These are phyloP conservation scores for Diaporthe nobilis DNA, from an alignment of 2,329 filamentous ascomycete species.

Conservation along the genomic window DNA sequence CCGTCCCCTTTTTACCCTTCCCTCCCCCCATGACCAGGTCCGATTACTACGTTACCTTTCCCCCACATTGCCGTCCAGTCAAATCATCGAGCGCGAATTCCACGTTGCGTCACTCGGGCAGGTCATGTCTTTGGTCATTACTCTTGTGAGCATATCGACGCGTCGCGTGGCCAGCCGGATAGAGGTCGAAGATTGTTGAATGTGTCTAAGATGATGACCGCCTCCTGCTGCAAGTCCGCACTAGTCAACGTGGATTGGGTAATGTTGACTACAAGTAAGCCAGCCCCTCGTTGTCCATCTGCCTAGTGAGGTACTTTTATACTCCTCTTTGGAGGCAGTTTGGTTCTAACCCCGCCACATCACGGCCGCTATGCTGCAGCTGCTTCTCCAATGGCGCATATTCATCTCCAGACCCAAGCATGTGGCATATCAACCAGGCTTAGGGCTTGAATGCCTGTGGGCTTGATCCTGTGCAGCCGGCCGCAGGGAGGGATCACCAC, in stretches of 20 bases:
- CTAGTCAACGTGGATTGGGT: background rate
- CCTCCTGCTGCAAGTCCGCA: background rate
- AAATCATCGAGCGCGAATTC: background rate
- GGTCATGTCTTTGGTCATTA: conserved; percentile 16
- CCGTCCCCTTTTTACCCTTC: background rate
- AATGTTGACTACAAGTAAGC: background rate
- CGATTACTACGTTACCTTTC: conserved; percentile 26
- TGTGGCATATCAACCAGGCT: background rate
- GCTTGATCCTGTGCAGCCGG: background rate
- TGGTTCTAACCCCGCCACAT: background rate
- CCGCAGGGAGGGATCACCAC: background rate
- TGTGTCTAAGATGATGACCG: no score
- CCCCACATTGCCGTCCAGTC: conserved; percentile 10
- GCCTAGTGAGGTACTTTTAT: no score
- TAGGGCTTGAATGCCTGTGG: background rate
- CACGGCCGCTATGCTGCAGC: background rate
- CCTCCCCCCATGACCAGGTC: background rate
- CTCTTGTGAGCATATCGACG: background rate
- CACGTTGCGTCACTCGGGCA: conserved; percentile 21
- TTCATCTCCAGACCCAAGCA: background rate
- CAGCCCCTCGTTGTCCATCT: background rate
- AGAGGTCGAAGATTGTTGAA: background rate
- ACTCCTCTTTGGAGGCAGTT: background rate
- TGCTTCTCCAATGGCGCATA: background rate
- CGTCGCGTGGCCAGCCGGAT: conserved; percentile 7